phyloP scores from a whole-genome alignment of 805 yeast genomes.

The Suhomyces xylopsoci region DNA sequence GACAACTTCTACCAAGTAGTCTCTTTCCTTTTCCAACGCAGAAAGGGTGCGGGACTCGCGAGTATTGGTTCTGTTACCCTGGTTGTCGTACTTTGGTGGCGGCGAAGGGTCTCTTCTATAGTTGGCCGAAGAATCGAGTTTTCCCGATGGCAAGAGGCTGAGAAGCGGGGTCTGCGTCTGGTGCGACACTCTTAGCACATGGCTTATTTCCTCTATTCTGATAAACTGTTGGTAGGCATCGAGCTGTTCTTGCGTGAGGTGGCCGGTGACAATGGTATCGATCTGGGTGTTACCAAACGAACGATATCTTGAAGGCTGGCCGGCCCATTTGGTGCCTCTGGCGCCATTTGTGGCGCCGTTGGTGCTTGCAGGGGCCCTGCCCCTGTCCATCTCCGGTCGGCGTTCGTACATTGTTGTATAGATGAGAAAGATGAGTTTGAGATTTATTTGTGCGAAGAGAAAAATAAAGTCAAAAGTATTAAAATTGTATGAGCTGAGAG shows the following conservation, averaged over 20 bases:
- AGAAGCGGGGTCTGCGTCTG: slow-evolving; percentile 34
- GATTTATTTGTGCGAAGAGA: background rate
- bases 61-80: slow-evolving; percentile 84
- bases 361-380: background rate
- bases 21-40: slow-evolving; percentile 74
- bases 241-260: slow-evolving; percentile 64
- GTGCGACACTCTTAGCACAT: slow-evolving; percentile 42
- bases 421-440: background rate
- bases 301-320: slow-evolving; percentile 26
- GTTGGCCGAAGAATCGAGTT: slow-evolving; percentile 26
- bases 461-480: background rate
- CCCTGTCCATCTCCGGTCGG: background rate
- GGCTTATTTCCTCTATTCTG: slow-evolving; percentile 78
- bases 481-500: background rate
- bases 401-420: background rate
- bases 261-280: slow-evolving; percentile 41
- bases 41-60: slow-evolving; percentile 64
- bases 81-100: slow-evolving; percentile 82
- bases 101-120: slow-evolving; percentile 74
- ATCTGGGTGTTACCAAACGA: slow-evolving; percentile 18
- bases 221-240: slow-evolving; percentile 67
- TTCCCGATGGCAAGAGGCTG: slow-evolving; percentile 46
- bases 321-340: slow-evolving; percentile 33
- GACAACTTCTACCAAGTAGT: slow-evolving; percentile 72
- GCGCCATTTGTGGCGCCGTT: background rate